Evolutionary conservation across 1,139 yeast genomes (phyloP), one percentile per base, ranked within the genome.

Genomic region (Ogataea hybrid): DNA sequence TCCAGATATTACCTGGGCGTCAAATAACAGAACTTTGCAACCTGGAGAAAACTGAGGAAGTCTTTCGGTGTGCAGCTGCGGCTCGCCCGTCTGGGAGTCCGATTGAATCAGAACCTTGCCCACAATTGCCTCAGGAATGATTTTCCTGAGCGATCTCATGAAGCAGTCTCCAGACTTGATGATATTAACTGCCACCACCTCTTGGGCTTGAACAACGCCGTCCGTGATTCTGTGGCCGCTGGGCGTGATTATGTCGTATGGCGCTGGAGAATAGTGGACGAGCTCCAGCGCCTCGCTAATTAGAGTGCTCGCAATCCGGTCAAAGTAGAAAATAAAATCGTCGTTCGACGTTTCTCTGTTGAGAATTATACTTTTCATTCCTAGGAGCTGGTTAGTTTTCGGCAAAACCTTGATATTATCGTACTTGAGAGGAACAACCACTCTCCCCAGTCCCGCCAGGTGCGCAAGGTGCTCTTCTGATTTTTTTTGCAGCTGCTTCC

Each of bases 81-180:
- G 97, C 62, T 92, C 97, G 6, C 97, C 97, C 0, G 97, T 88
- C 29, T 73, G 66, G 0, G 94, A 72, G 59, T 89, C 96, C 8
- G 95, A 83, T 62, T 90, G 96, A 55, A 92, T 88, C 40, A 92
- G 68, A 31, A 92, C 62, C 57, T 89, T 86, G 1, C 98, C 97
- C 34, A 88, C 71, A 11, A 80, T 73, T 17, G 87, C 79, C 40
- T 82, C 88, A 0, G 96, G 94, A 27, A 88, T 71, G 0, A 92
- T 78, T 52, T 78, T 80, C 48, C 85, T 77, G 39, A 90, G 67
- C 0, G 96, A 82, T 30, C 73, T 74, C 75, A 85, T 82, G 58
- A 90, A 90, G 58, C 96, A 87, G 60, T 89, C 97, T 4, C 98
- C 98, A 1, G 96, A 90, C 49, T 96, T 72, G 35, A 92, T 81